Evolutionary conservation across 2,329 filamentous ascomycete species (phyloP).

Genomic region (Gyromitra esculenta): DNA sequence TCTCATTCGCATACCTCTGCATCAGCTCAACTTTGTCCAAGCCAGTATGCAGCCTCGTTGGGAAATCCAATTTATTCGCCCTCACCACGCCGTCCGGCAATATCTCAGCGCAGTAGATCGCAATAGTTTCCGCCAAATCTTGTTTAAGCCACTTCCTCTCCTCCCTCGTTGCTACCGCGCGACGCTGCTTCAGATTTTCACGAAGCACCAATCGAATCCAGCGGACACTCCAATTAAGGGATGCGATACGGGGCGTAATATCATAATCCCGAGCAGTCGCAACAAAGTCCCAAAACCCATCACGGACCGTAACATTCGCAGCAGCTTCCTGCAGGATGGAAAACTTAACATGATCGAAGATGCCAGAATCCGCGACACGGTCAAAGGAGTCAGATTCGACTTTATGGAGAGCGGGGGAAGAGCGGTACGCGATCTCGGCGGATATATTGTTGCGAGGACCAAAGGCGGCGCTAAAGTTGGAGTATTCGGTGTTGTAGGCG

Average conservation of each 20-base stretch:
- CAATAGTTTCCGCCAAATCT: constrained; percentile 51
- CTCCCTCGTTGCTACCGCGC: constrained; percentile 55
- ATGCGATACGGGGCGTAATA: constrained; percentile 34
- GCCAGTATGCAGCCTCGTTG: constrained; percentile 42
- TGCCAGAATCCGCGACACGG: constrained; percentile 16
- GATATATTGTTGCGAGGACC: constrained; percentile 35
- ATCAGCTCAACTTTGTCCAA: constrained; percentile 49
- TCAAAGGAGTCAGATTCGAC: constrained; percentile 48
- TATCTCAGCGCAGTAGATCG: constrained; percentile 50
- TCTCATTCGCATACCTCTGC: not conserved
- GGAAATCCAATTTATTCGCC: constrained; percentile 34
- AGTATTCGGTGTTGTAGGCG: constrained; percentile 46
- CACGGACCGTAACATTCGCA: constrained; percentile 35
- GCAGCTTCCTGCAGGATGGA: constrained; percentile 34
- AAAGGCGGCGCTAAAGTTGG: constrained; percentile 3
- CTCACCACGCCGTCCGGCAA: constrained; percentile 29
- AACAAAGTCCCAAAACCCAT: constrained; percentile 49
- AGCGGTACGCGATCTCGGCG: constrained; percentile 41
- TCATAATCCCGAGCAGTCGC: constrained; percentile 10
- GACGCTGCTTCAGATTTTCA: constrained; percentile 45
- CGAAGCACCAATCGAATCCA: constrained; percentile 49
- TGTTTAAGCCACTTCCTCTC: constrained; percentile 52
- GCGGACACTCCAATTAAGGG: constrained; percentile 48
- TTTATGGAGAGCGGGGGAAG: constrained; percentile 31
- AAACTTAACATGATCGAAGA: constrained; percentile 28